phyloP scores from a whole-genome alignment of 2,329 filamentous ascomycete species.

The Microcyclospora tardicrescens region DNA sequence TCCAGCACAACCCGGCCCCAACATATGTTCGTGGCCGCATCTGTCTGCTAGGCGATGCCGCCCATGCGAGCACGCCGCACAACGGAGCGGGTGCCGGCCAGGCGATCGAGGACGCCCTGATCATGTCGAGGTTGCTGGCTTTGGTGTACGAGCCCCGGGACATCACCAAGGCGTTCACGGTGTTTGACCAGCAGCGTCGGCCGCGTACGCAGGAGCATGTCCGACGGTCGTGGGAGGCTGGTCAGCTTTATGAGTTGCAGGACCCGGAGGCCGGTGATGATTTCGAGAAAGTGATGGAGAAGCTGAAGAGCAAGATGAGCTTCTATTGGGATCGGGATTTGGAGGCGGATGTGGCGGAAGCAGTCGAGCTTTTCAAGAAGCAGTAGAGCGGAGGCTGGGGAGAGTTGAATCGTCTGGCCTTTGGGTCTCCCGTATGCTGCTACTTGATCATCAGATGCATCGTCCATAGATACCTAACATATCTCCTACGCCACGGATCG shows the following conservation, averaged over 20 bases:
- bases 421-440: too few relatives aligned
- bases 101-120: constrained; percentile 42
- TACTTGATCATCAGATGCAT: too few relatives aligned
- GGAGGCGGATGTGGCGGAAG: constrained; percentile 19
- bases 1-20: constrained; percentile 32
- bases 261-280: constrained; percentile 22
- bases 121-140: constrained; percentile 29
- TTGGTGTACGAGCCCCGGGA: constrained; percentile 8
- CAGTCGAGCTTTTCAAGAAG: constrained; percentile 9
- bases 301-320: constrained; percentile 20
- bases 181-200: constrained; percentile 27
- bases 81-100: constrained; percentile 44
- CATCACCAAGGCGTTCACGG: constrained; percentile 24
- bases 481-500: too few relatives aligned
- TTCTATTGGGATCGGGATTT: constrained; percentile 32
- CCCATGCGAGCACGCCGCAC: constrained; percentile 43
- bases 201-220: constrained; percentile 29
- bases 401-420: too few relatives aligned
- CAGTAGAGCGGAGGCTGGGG: neutral
- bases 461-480: too few relatives aligned
- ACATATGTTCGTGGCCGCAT: constrained; percentile 26
- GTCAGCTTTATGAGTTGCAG: constrained; percentile 29
- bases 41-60: constrained; percentile 43
- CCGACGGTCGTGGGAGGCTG: constrained; percentile 26
- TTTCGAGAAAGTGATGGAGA: constrained; percentile 19